Evolutionary conservation across 306 rosid genomes (phyloP).

Genomic region (Chamaecrista fasciculata): DNA sequence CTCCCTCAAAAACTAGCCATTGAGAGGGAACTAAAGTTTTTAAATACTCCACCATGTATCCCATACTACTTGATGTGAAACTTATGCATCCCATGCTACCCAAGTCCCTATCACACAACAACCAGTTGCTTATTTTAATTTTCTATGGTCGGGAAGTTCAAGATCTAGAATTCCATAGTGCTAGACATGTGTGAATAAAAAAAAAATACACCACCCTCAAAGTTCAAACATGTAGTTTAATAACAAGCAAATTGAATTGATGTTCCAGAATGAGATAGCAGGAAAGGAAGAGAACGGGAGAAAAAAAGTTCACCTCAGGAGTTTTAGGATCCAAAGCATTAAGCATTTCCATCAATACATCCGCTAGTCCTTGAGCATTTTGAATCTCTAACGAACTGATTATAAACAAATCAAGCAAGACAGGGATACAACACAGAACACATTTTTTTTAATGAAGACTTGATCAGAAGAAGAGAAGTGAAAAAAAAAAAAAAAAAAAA

Average conservation of each 20-base stretch:
- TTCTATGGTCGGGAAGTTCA: not conserved
- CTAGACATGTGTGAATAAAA: not conserved
- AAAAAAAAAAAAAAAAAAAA: not conserved
- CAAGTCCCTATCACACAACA: too few relatives aligned
- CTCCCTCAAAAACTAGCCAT: too few relatives aligned
- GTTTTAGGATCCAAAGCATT: conserved; percentile 76
- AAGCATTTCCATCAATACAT: conserved; percentile 90
- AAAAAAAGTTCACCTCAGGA: conserved; percentile 46
- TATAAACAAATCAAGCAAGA: conserved; percentile 26
- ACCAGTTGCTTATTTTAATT: not conserved
- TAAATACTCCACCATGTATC: too few relatives aligned
- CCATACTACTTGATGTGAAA: too few relatives aligned
- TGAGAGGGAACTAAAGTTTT: too few relatives aligned
- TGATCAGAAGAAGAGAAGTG: not conserved
- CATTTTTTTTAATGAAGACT: conserved; percentile 3
- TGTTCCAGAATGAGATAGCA: conserved; percentile 21
- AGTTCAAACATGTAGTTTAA: conserved; percentile 19
- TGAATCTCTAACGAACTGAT: conserved; percentile 74
- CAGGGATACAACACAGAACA: conserved; percentile 6
- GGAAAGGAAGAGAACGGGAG: not conserved
- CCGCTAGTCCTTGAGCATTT: conserved; percentile 79
- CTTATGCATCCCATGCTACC: too few relatives aligned
- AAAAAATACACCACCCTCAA: conserved; percentile 22
- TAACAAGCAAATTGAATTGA: conserved; percentile 26
- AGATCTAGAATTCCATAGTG: not conserved